A percentile compares a stretch with the other conserved stretches of the same genome.
Evolutionary conservation across 306 rosid genomes (phyloP).

Genomic region (Corylus americana): DNA sequence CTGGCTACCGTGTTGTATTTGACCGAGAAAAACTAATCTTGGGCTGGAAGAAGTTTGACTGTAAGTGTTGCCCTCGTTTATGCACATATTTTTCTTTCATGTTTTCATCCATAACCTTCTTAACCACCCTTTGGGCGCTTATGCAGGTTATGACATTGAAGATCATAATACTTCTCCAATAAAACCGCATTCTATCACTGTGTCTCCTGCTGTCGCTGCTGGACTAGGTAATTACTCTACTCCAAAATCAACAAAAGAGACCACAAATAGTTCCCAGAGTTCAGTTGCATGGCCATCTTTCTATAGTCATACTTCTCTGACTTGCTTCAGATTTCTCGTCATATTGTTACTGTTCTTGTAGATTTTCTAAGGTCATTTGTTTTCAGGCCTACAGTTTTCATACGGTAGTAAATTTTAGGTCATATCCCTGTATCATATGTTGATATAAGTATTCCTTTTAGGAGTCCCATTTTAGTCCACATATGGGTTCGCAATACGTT

Average conservation of each 20-base stretch:
- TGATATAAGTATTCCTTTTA: constrained; percentile 1
- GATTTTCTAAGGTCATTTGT: constrained; percentile 19
- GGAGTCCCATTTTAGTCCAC: neutral
- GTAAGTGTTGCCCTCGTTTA: constrained; percentile 49
- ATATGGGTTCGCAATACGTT: neutral
- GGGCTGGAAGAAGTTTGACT: constrained; percentile 90
- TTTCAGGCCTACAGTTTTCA: constrained; percentile 21
- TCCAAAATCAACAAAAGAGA: constrained; percentile 40
- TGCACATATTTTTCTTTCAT: constrained; percentile 7
- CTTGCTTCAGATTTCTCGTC: constrained; percentile 38
- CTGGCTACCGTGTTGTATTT: constrained; percentile 82
- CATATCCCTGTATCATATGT: neutral
- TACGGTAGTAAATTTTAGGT: neutral
- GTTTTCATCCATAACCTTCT: constrained; percentile 14
- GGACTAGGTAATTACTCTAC: constrained; percentile 57
- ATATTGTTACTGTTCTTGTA: constrained; percentile 36
- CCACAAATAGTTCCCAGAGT: constrained; percentile 32
- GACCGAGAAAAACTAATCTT: constrained; percentile 74
- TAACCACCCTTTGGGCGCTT: constrained; percentile 20
- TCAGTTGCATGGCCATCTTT: constrained; percentile 49
- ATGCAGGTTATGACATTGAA: constrained; percentile 75
- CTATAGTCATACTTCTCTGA: constrained; percentile 28
- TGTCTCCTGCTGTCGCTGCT: constrained; percentile 76
- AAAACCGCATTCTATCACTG: constrained; percentile 43
- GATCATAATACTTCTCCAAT: constrained; percentile 36